Percentiles rank a stretch among this genome's conserved stretches.
phyloP scores from a whole-genome alignment of 192 early-diverging fungal species.

The Coemansia pectinata region DNA sequence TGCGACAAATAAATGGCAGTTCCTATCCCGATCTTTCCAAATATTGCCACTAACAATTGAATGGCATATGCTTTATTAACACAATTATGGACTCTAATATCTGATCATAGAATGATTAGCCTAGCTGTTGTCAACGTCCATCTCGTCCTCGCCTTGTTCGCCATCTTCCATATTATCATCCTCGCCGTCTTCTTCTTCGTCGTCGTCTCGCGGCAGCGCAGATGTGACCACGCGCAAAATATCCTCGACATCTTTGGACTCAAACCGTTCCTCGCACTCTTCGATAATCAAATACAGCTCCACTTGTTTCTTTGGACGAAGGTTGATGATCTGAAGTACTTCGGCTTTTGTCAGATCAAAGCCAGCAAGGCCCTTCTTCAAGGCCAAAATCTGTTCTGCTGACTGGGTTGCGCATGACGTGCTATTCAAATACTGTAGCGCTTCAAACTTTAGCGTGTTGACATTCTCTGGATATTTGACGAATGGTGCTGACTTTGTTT shows the following conservation, averaged over 20 bases:
- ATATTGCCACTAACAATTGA: background rate
- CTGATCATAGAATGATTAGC: background rate
- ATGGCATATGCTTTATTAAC: background rate
- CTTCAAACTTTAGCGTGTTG: constrained; percentile 64
- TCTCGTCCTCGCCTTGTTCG: constrained; percentile 3
- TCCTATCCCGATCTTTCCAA: background rate
- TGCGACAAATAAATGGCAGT: too few species aligned
- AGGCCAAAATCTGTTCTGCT: constrained; percentile 47
- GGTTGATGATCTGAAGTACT: constrained; percentile 72
- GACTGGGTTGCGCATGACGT: constrained; percentile 64
- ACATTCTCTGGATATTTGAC: constrained; percentile 64
- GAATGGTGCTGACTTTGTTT: constrained; percentile 27
- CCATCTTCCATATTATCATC: constrained; percentile 3
- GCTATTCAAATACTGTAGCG: constrained; percentile 57
- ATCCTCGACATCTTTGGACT: constrained; percentile 54
- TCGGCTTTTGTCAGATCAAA: constrained; percentile 72
- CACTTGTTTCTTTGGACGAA: constrained; percentile 63
- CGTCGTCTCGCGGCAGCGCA: constrained; percentile 50
- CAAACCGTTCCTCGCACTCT: constrained; percentile 69
- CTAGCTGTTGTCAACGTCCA: constrained; percentile 15
- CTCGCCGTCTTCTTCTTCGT: constrained; percentile 7
- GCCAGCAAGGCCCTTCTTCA: constrained; percentile 49
- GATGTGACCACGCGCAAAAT: constrained; percentile 55
- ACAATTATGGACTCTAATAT: constrained; percentile 1
- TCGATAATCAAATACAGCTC: constrained; percentile 74